Percentiles rank a stretch among this genome's conserved stretches.
These are phyloP conservation scores for Pythium brachiatum DNA, from an alignment of 352 stramenopile species.

Conservation along the genomic window DNA sequence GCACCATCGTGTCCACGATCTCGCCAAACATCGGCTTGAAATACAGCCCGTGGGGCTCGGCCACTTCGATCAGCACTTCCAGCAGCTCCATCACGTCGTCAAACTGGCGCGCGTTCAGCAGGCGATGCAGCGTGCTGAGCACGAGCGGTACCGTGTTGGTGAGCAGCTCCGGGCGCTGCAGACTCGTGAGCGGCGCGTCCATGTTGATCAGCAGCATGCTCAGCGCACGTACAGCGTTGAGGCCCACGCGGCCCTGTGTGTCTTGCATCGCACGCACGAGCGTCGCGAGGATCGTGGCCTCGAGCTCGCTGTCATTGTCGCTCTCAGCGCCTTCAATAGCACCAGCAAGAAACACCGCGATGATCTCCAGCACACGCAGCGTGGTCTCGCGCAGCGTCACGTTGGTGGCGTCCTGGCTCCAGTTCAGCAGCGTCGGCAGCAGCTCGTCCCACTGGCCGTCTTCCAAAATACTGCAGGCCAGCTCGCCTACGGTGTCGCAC, in stretches of 20 bases:
- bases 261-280: constrained; percentile 53
- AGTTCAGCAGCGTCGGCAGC: constrained; percentile 65
- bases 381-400: constrained; percentile 61
- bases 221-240: constrained; percentile 70
- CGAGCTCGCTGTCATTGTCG: constrained; percentile 29
- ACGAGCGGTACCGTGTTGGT: constrained; percentile 48
- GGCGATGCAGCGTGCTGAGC: constrained; percentile 46
- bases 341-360: constrained; percentile 66
- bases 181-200: constrained; percentile 45
- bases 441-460: constrained; percentile 79
- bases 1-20: constrained; percentile 69
- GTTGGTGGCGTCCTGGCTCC: constrained; percentile 43
- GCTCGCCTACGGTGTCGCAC: constrained; percentile 80
- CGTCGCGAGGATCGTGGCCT: constrained; percentile 51
- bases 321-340: constrained; percentile 44
- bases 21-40: constrained; percentile 64
- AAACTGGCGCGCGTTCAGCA: constrained; percentile 53
- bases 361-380: constrained; percentile 79
- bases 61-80: constrained; percentile 81
- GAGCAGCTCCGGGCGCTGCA: constrained; percentile 56
- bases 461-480: constrained; percentile 76
- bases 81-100: constrained; percentile 76
- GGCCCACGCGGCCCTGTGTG: constrained; percentile 53
- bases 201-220: constrained; percentile 77
- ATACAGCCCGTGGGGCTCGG: constrained; percentile 64